Percentiles rank a stretch among this genome's conserved stretches.
phyloP scores from a whole-genome alignment of 2,329 filamentous ascomycete genomes.

The Tolypocladium amazonense region DNA sequence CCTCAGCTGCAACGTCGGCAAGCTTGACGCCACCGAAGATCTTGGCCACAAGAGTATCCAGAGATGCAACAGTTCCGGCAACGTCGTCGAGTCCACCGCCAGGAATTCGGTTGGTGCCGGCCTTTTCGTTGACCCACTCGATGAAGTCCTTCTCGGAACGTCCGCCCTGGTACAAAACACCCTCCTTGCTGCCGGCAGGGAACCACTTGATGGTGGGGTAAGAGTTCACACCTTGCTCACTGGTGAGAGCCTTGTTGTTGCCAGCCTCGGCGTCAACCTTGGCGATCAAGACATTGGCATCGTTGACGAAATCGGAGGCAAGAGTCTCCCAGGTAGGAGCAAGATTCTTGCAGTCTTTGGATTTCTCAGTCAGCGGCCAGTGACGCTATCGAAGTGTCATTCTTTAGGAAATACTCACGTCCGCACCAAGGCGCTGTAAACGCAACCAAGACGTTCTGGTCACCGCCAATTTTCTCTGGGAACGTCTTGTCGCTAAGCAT shows the following conservation, averaged over 20 bases:
- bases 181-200: slow-evolving; percentile 67
- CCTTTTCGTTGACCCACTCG: slow-evolving; percentile 76
- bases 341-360: slow-evolving; percentile 85
- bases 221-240: slow-evolving; percentile 66
- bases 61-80: slow-evolving; percentile 71
- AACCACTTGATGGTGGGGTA: slow-evolving; percentile 99
- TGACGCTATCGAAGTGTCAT: neutral
- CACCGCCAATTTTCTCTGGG: slow-evolving; percentile 63
- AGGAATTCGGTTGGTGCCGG: slow-evolving; percentile 71
- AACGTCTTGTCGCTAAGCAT: slow-evolving; percentile 76
- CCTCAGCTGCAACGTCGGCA: slow-evolving; percentile 56
- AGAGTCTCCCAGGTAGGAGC: slow-evolving; percentile 85
- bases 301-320: slow-evolving; percentile 68
- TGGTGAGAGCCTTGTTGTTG: slow-evolving; percentile 68
- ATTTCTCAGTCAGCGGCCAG: neutral
- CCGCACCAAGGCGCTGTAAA: slow-evolving; percentile 99
- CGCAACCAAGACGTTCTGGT: slow-evolving; percentile 86
- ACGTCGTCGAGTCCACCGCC: slow-evolving; percentile 70
- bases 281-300: slow-evolving; percentile 72
- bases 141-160: slow-evolving; percentile 70
- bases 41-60: slow-evolving; percentile 69
- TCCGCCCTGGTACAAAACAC: slow-evolving; percentile 61
- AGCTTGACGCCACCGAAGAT: slow-evolving; percentile 54
- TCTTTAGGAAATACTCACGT: slow-evolving; percentile 54
- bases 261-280: slow-evolving; percentile 92